phyloP scores from a whole-genome alignment of 768 basidiomycete genomes.

The Tylopilus vinaceipallidus region DNA sequence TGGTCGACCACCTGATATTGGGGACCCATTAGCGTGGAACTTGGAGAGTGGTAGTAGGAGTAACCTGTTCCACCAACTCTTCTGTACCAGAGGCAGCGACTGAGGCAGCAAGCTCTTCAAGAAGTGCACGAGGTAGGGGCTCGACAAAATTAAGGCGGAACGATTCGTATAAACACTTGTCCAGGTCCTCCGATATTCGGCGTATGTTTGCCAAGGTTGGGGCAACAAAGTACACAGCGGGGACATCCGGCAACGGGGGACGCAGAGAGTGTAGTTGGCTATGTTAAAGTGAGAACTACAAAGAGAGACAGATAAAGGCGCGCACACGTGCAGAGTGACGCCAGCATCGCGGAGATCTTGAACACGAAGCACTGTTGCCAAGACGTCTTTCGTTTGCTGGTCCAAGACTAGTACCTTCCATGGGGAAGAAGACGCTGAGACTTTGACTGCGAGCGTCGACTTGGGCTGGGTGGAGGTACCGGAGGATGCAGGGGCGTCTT shows the following conservation, averaged over 20 bases:
- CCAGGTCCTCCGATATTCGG: constrained; percentile 91
- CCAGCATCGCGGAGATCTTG: constrained; percentile 96
- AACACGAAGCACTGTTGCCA: constrained; percentile 92
- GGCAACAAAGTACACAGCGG: constrained; percentile 94
- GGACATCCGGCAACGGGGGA: constrained; percentile 91
- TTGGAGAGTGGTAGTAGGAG: constrained; percentile 4
- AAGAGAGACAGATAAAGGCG: constrained; percentile 12
- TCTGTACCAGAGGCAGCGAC: constrained; percentile 83
- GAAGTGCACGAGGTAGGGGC: constrained; percentile 78
- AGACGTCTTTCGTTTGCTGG: constrained; percentile 92
- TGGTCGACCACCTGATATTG: constrained; percentile 82
- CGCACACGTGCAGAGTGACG: constrained; percentile 96
- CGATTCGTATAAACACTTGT: constrained; percentile 85
- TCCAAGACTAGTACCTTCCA: constrained; percentile 98
- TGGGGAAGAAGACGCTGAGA: constrained; percentile 56
- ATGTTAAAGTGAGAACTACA: constrained; percentile 4
- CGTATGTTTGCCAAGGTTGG: constrained; percentile 84
- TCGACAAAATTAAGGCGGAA: constrained; percentile 96
- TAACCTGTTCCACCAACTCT: constrained; percentile 76
- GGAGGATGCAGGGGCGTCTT: constrained; percentile 36
- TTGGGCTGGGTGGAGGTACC: constrained; percentile 14
- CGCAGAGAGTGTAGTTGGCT: constrained; percentile 90
- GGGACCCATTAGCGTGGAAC: background rate
- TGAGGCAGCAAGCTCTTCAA: constrained; percentile 90
- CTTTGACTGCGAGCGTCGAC: constrained; percentile 44